Percentiles rank a stretch among this genome's conserved stretches.
Conservation (phyloP, 1,139 yeast genomes). For the Nakaseomyces sp. region DNA sequence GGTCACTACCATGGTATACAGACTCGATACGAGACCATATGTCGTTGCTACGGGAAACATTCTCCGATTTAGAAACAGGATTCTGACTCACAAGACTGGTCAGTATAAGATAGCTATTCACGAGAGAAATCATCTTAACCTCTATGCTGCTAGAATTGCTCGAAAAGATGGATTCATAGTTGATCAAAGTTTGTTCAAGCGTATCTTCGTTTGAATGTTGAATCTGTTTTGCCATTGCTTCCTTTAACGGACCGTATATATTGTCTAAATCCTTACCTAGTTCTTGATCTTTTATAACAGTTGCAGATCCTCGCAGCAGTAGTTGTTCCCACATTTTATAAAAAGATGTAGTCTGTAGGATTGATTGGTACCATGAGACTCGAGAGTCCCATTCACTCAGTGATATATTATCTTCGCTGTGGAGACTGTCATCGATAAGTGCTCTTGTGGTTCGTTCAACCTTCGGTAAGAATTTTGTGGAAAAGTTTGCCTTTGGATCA, state of each 20-base stretch:
- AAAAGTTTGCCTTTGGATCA: constrained; percentile 27
- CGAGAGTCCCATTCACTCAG: constrained; percentile 10
- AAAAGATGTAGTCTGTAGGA: constrained; percentile 18
- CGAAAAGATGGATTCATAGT: not conserved
- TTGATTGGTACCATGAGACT: constrained; percentile 14
- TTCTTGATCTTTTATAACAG: not conserved
- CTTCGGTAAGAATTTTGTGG: constrained; percentile 27
- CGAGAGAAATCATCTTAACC: constrained; percentile 19
- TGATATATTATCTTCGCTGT: constrained; percentile 5
- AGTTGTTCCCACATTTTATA: constrained; percentile 23
- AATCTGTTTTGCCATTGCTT: not conserved
- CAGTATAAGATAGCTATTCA: constrained; percentile 16
- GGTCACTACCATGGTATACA: constrained; percentile 11
- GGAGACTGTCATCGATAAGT: not conserved
- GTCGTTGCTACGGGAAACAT: constrained; percentile 11
- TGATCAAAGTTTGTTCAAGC: not conserved
- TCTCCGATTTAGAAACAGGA: constrained; percentile 8
- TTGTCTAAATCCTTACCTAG: not conserved
- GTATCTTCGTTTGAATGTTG: not conserved
- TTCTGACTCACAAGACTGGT: constrained; percentile 13
- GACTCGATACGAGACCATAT: constrained; percentile 19
- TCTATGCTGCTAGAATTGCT: constrained; percentile 11
- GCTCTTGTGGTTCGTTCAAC: constrained; percentile 9
- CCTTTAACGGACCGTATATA: not conserved
- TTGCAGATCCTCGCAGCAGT: constrained; percentile 7